Percentiles rank a stretch among this genome's conserved stretches.
Evolutionary conservation across 257 asterid genomes (phyloP).

Genomic region (Asclepias syriaca): DNA sequence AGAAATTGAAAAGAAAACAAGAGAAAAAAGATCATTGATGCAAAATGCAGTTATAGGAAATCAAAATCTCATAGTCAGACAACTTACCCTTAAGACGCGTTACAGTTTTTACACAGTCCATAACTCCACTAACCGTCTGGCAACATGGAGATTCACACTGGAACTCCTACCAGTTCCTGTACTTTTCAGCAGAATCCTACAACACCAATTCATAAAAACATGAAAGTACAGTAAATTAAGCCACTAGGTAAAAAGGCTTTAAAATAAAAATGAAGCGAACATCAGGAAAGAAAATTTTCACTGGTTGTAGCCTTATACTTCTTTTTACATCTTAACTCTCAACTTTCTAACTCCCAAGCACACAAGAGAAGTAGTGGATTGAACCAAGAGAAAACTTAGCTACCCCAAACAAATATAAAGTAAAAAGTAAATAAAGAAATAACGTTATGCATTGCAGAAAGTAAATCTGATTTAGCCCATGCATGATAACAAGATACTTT

Average conservation of each 20-base stretch:
- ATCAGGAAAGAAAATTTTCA: not conserved
- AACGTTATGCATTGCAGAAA: not conserved
- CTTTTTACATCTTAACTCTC: not conserved
- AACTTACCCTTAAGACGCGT: conserved; percentile 18
- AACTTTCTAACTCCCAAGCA: not conserved
- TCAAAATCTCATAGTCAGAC: not conserved
- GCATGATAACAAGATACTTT: not conserved
- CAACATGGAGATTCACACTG: conserved; percentile 4
- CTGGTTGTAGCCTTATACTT: not conserved
- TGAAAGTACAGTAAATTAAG: not conserved
- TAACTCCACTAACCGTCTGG: conserved; percentile 13
- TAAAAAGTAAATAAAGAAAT: not conserved
- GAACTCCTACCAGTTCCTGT: not conserved
- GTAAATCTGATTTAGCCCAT: not conserved
- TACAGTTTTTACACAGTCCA: conserved; percentile 12
- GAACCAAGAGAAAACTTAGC: not conserved
- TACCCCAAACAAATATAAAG: not conserved
- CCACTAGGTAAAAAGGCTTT: not conserved
- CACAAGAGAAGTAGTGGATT: not conserved
- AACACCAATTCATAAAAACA: not conserved
- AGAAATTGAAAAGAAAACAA: no score
- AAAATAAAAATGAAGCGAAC: not conserved
- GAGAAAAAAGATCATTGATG: not conserved
- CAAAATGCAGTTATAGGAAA: not conserved
- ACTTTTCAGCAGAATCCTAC: not conserved